phyloP scores from a whole-genome alignment of 2,329 filamentous ascomycete genomes.

The Myrmaecium sp. region DNA sequence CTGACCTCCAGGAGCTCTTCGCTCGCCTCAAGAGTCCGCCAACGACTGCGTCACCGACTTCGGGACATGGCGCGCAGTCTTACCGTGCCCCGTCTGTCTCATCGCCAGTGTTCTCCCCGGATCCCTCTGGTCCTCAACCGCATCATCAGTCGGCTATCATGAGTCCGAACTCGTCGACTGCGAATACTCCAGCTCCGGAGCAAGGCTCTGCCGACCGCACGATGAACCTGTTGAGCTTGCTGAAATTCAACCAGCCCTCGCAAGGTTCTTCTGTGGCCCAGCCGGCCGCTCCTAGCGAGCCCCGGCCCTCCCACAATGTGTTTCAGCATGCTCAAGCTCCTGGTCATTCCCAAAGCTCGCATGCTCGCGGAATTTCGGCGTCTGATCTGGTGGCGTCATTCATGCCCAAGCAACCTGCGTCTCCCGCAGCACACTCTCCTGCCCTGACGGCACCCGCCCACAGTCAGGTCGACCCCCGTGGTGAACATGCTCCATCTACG shows the following conservation, averaged over 20 bases:
- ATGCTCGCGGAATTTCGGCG: conserved; percentile 30
- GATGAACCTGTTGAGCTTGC: conserved; percentile 43
- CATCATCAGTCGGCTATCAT: conserved; percentile 40
- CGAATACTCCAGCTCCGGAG: conserved; percentile 23
- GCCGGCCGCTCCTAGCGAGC: conserved; percentile 15
- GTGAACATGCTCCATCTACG: conserved; percentile 13
- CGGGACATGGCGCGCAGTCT: conserved; percentile 4
- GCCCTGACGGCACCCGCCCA: conserved; percentile 15
- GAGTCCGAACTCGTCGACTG: conserved; percentile 36
- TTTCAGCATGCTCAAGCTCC: conserved; percentile 5
- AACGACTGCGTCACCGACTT: conserved; percentile 7
- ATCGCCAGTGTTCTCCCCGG: conserved; percentile 40
- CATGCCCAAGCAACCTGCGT: conserved; percentile 28
- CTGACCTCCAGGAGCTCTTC: conserved; percentile 28
- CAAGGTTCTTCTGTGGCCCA: conserved; percentile 11
- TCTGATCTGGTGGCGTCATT: conserved; percentile 41
- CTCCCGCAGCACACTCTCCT: conserved; percentile 14
- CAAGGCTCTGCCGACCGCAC: conserved; percentile 29
- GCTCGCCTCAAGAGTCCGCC: conserved; percentile 21
- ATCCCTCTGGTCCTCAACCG: conserved; percentile 34
- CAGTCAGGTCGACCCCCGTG: conserved; percentile 10
- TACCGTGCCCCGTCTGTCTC: conserved; percentile 41
- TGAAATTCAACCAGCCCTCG: conserved; percentile 43
- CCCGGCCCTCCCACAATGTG: conserved; percentile 9
- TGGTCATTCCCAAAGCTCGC: conserved; percentile 8